Base-by-base conservation (phyloP, 164 flowering plant genomes). In the Houttuynia cordata region DNA sequence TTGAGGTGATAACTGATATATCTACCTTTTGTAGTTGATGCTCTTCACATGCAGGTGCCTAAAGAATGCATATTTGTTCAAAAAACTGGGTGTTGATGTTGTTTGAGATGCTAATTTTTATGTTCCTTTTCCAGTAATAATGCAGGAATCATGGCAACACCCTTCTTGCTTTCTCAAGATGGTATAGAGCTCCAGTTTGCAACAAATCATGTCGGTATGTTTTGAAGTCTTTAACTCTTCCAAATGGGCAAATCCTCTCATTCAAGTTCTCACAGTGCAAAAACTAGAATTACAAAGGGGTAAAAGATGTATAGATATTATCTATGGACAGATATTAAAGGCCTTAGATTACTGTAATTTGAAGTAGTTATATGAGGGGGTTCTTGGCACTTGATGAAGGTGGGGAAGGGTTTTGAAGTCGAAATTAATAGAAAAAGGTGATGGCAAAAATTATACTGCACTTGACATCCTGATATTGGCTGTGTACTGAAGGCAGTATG, bases 131-230 rank as follows among this genome's bases (percentile, higher is more conserved):
- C n/a, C 66, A 87, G 94, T 58, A 87, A 87, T 66, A 85, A 87
- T 77, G 95, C 91, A 73, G 91, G 95, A 37, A 64, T 85, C 2
- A 79, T 83, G 88, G 77, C 73, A 7, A 64, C 75, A 3, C 89
- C 91, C 0, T 85, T 71, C 75, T 68, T 20, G 73, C 89, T 87
- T 42, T 83, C 89, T 18, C 60, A 78, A 59, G 95, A 85, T 73
- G 70, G 75, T 42, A 75, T 83, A 54, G 95, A 87, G 63, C 64
- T 83, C 37, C 91, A 83, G 63, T 87, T 87, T 67, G 91, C 91
- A 7, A 87, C 89, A 60, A 87, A 87, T 64, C 83, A 87, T 64
- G 8, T 87, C 53, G 88, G 88, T 83, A 76, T 20, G 62, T 10
- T 9, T 53, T 24, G 8, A 37, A 25, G 41, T 12, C 17, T 45